Evolutionary conservation across 192 early-diverging fungal species (phyloP).

Genomic region (Coemansia sp.): DNA sequence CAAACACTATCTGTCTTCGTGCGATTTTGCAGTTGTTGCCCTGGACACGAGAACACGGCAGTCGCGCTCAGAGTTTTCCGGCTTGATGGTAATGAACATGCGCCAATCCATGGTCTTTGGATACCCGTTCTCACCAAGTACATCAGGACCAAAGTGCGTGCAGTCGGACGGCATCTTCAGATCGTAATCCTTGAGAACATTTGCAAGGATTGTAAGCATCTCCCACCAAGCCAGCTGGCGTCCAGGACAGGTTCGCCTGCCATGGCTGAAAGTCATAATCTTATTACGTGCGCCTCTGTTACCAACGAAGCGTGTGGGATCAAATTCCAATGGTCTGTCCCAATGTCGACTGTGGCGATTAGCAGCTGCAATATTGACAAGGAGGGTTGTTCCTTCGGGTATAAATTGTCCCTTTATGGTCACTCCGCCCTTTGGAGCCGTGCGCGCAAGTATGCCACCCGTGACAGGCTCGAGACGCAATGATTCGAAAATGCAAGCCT

Average conservation of each 20-base stretch:
- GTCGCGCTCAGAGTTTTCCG: constrained; percentile 20
- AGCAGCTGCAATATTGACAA: constrained; percentile 19
- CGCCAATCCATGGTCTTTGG: constrained; percentile 27
- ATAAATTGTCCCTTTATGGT: constrained; percentile 23
- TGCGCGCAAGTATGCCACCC: constrained; percentile 16
- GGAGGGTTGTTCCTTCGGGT: constrained; percentile 22
- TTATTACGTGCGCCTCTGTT: constrained; percentile 8
- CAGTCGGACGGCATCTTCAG: constrained; percentile 16
- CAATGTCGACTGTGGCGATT: constrained; percentile 18
- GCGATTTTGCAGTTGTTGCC: background rate
- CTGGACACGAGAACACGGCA: constrained; percentile 10
- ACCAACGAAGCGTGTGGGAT: constrained; percentile 22
- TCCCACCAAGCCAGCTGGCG: constrained; percentile 32
- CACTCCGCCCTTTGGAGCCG: constrained; percentile 26
- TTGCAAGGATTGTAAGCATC: constrained; percentile 27
- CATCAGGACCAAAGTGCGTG: constrained; percentile 21
- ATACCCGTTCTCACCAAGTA: constrained; percentile 28
- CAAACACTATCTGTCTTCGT: background rate
- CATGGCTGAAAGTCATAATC: constrained; percentile 32
- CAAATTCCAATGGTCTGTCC: constrained; percentile 18
- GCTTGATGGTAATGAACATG: constrained; percentile 30
- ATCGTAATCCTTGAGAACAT: constrained; percentile 36
- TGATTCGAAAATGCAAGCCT: constrained; percentile 37
- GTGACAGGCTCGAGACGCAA: constrained; percentile 35
- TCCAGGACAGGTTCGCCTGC: constrained; percentile 33